Evolutionary conservation across 129 eudicot species (phyloP), one percentile per base, ranked within the genome.

Genomic region (Tanacetum coccineum): DNA sequence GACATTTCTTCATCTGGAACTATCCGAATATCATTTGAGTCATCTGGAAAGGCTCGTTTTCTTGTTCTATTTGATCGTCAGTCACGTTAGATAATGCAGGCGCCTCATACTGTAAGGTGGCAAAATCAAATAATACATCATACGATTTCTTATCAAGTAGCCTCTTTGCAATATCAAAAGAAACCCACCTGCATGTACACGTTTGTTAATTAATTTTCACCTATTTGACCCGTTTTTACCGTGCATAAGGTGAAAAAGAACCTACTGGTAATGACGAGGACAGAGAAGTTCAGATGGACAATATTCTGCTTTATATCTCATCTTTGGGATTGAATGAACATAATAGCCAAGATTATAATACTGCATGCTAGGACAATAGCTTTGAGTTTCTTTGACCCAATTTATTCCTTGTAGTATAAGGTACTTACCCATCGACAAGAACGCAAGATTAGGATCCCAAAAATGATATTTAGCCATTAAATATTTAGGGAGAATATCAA

Each of bases 401-500:
- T 66, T 56, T 40, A 91, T 87, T 85, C 88, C 98, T 74, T 85
- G 80, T 20, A 91, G 70, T 46, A 93, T 95, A 2, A 95, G 87
- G 59, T 69, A 87, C 73, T 91, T 91, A 14, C 98, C 98, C 10
- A 91, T 88, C 18, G 98, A 91, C 50, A 91, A 59, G 46, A 63
- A 76, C 7, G 98, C 96, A 36, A 77, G 70, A 59, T 92, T 95
- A 4, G 96, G 98, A 73, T 92, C 98, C 98, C 98, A 92, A 70
- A 91, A 91, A 46, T 87, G 70, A 71, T 91, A 91, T 73, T 87
- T 87, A 79, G 94, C 87, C 5, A 96, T 85, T 70, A 91, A 70
- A 77, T 96, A 91, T 70, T 85, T 91, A 22, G 98, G 98, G 26
- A 91, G 92, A 71, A 91, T 91, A 82, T 91, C 98, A 30, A 88